Base-by-base conservation (phyloP, 2,329 filamentous ascomycete species). In the Trichoderma cornu-damae region DNA sequence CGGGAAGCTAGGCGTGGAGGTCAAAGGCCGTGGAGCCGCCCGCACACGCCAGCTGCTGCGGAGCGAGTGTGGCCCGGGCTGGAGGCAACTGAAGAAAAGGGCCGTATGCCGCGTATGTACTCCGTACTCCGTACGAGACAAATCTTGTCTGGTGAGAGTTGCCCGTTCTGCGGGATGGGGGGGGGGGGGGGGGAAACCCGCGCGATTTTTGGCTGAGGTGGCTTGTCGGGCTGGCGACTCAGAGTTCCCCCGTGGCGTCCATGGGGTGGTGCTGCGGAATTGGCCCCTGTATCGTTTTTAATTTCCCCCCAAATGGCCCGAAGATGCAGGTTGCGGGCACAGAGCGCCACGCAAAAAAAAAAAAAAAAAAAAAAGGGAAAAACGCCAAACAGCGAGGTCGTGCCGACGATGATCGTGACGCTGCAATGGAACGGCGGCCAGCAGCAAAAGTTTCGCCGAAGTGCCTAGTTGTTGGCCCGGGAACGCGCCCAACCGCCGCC, bases 261-360 rank as follows among this genome's bases (percentile, higher is more conserved):
- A 37, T 54, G 22, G 22, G 47, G 32, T 54, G 40, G 51, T 54
- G 32, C 51, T 54, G 51, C 51, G 51, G 51, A 35, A 20, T 42
- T 44, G 24, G 51, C 51, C 51, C 42, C 51, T 54, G 51, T 54
- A 46, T 22, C 28, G 6, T 54, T 20, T 53, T 20, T 53, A 53
- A 54, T 46, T 54, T 54, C 51, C 51, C 49, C 51, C 51, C 51
- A 54, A 54, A 54, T 54, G 51, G 51, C 42, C 51, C 51, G 51
- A 54, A 49, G 42, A 48, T 42, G 44, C 44, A 48, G 34, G 44
- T 40, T 49, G 44, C 53, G 49, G 53, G 53, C 53, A 56, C 53
- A 48, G 51, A 20, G 34, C 32, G 44, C 53, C 53, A 48, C 43
- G 48, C 43, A 16, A n/a, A n/a, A n/a, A n/a, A n/a, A n/a, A n/a